Evolutionary conservation across 108 stramenopile genomes (phyloP).

Genomic region (Epipyxis sp.): DNA sequence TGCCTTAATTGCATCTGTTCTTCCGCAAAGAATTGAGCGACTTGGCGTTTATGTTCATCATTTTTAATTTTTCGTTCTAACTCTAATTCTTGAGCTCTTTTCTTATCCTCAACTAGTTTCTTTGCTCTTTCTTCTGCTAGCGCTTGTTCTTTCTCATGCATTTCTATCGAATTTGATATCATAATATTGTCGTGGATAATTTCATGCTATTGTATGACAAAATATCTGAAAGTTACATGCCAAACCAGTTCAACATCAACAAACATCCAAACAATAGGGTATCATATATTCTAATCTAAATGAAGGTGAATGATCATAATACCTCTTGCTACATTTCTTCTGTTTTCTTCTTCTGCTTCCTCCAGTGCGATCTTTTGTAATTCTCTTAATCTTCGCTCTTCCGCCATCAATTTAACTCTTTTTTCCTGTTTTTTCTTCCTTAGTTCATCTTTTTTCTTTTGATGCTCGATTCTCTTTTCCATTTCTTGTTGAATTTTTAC

Average conservation of each 20-base stretch:
- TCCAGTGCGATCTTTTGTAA: slow-evolving; percentile 44
- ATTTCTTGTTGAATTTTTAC: slow-evolving; percentile 34
- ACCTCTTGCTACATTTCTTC: slow-evolving; percentile 21
- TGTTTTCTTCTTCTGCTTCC: slow-evolving; percentile 49
- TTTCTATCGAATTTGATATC: too few species aligned
- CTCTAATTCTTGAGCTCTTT: slow-evolving; percentile 41
- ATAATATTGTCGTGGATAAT: too few species aligned
- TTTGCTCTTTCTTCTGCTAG: slow-evolving; percentile 35
- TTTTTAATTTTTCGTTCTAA: slow-evolving; percentile 55
- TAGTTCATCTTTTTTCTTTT: slow-evolving; percentile 38
- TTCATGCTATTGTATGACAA: too few species aligned
- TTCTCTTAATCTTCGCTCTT: slow-evolving; percentile 45
- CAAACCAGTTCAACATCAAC: too few species aligned
- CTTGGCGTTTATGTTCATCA: slow-evolving; percentile 45
- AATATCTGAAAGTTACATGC: too few species aligned
- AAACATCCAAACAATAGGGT: too few species aligned
- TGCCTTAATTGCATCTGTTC: slow-evolving; percentile 35
- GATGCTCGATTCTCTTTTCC: slow-evolving; percentile 44
- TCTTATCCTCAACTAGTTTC: slow-evolving; percentile 32
- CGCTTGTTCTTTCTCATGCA: slow-evolving; percentile 43
- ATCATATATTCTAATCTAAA: too few species aligned
- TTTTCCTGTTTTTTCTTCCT: slow-evolving; percentile 45
- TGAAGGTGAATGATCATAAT: too few species aligned
- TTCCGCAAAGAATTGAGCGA: slow-evolving; percentile 47
- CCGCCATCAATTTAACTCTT: slow-evolving; percentile 41